These are phyloP conservation scores for Thinopyrum obtusiflorum DNA, from an alignment of 202 grass and related monocot species.

Conservation along the genomic window DNA sequence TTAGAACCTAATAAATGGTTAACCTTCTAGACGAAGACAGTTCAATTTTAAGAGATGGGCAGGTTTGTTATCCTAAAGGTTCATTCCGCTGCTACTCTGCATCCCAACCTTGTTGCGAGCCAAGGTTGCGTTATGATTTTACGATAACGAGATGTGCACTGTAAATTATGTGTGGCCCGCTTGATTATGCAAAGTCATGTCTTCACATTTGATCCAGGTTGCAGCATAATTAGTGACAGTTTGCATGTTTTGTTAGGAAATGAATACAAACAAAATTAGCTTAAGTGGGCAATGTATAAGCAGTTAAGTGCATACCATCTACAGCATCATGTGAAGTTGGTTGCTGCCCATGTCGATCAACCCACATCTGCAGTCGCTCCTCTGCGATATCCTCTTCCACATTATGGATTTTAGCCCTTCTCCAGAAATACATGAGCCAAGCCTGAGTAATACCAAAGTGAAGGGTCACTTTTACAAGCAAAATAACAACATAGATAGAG, in stretches of 20 bases:
- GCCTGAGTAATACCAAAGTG: constrained; percentile 42
- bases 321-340: constrained; percentile 84
- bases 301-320: constrained; percentile 54
- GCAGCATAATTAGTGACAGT: neutral
- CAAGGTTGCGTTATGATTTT: neutral
- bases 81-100: neutral
- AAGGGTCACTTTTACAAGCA: neutral
- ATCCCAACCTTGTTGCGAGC: neutral
- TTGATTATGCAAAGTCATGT: neutral
- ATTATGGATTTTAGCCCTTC: constrained; percentile 68
- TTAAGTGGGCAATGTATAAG: neutral
- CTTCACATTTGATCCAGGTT: neutral
- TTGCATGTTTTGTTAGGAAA: constrained; percentile 8
- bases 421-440: constrained; percentile 92
- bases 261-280: neutral
- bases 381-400: constrained; percentile 89
- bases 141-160: neutral
- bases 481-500: neutral
- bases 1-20: constrained; percentile 4
- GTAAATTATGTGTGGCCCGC: neutral
- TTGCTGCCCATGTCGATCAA: constrained; percentile 50
- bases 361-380: constrained; percentile 77
- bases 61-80: neutral
- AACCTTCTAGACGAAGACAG: neutral
- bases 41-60: neutral